A percentile compares a stretch with the other conserved stretches of the same genome.
These are phyloP conservation scores for Eucalyptus grandis DNA, from an alignment of 345 rosid species.

Conservation along the genomic window DNA sequence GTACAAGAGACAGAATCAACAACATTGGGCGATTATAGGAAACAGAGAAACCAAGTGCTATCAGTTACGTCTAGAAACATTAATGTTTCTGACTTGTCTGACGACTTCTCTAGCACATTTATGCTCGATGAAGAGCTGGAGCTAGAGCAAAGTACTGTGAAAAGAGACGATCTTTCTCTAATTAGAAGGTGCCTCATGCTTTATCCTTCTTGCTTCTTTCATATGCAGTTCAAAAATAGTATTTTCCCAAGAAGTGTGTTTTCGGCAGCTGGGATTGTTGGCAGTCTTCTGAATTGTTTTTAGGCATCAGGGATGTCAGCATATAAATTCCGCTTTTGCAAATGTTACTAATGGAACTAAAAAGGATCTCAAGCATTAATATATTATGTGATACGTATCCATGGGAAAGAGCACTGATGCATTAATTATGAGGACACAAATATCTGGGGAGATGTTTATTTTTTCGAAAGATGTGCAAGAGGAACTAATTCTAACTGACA, in stretches of 20 bases:
- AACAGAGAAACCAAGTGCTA: conserved; percentile 7
- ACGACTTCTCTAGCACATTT: conserved; percentile 71
- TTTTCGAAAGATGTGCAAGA: neutral
- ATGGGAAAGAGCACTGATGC: neutral
- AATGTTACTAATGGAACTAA: neutral
- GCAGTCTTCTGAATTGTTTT: neutral
- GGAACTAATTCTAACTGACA: neutral
- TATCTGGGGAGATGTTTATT: neutral
- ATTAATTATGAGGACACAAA: neutral
- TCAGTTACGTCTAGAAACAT: conserved; percentile 1
- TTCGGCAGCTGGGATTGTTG: neutral
- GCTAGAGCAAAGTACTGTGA: conserved; percentile 55
- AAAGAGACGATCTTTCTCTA: conserved; percentile 25
- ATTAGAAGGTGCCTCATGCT: conserved; percentile 40
- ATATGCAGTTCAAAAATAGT: neutral
- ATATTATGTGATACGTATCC: neutral
- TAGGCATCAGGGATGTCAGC: neutral
- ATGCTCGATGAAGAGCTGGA: conserved; percentile 95
- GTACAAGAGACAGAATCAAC: neutral
- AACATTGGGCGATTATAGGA: neutral
- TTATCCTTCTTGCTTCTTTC: neutral
- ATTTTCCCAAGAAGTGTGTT: neutral
- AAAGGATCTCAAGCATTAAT: neutral
- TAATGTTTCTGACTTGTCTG: conserved; percentile 36
- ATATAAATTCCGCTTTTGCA: neutral